A percentile compares a stretch with the other conserved stretches of the same genome.
Evolutionary conservation across 1,139 yeast genomes (phyloP).

Genomic region (Nadsonia starkeyi-henricii): DNA sequence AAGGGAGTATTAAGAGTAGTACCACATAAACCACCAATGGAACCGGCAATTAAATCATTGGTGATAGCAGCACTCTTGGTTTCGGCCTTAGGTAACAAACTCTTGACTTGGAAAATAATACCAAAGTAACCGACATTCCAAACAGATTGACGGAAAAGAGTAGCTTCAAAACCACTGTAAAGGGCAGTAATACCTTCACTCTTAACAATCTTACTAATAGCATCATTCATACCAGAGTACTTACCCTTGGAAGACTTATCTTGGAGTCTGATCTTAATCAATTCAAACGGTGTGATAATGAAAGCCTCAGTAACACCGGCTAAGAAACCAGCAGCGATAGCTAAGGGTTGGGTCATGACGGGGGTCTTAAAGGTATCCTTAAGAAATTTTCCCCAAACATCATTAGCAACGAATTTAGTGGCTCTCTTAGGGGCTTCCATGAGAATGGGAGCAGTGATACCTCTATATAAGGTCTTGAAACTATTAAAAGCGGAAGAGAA

Average conservation of each 20-base stretch:
- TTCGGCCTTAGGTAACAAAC: constrained; percentile 64
- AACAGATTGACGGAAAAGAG: constrained; percentile 88
- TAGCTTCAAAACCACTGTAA: constrained; percentile 92
- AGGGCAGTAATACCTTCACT: constrained; percentile 70
- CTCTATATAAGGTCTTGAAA: constrained; percentile 62
- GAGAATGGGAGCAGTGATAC: constrained; percentile 87
- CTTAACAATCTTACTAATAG: constrained; percentile 54
- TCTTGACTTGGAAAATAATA: constrained; percentile 74
- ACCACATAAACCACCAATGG: constrained; percentile 94
- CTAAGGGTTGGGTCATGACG: constrained; percentile 66
- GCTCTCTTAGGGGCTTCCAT: constrained; percentile 99
- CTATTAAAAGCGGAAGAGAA: not conserved
- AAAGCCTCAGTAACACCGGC: constrained; percentile 97
- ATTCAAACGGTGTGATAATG: constrained; percentile 93
- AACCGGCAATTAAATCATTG: constrained; percentile 82
- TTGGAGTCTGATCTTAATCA: constrained; percentile 75
- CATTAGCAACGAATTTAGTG: constrained; percentile 95
- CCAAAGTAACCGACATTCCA: constrained; percentile 99
- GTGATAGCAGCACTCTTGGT: constrained; percentile 57
- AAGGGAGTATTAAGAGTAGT: constrained; percentile 89
- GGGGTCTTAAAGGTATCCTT: constrained; percentile 53
- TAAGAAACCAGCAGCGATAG: constrained; percentile 89
- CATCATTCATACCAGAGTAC: constrained; percentile 79
- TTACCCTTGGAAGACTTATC: constrained; percentile 54
- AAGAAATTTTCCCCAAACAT: constrained; percentile 88